A percentile compares a stretch with the other conserved stretches of the same genome.
Evolutionary conservation across 2,329 filamentous ascomycete genomes (phyloP).

Genomic region (Stachybotrys elegans): DNA sequence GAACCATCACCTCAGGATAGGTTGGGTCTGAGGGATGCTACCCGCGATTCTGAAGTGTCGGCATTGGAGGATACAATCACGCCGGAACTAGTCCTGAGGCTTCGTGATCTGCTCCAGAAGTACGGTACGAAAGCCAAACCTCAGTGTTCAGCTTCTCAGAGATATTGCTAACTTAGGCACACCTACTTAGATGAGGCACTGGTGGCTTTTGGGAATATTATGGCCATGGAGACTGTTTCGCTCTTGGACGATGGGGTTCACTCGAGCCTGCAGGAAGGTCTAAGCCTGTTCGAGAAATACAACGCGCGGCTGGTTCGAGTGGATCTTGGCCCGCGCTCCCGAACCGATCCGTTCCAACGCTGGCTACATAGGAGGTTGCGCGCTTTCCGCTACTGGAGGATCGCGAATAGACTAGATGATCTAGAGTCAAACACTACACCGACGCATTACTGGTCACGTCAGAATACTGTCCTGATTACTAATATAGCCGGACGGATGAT

Average conservation of each 20-base stretch:
- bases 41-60: conserved; percentile 12
- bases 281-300: conserved; percentile 23
- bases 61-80: neutral
- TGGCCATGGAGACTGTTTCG: conserved; percentile 19
- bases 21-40: conserved; percentile 20
- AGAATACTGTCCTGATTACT: neutral
- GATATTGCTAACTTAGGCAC: neutral
- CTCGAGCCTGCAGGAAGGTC: conserved; percentile 14
- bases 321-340: conserved; percentile 18
- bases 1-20: conserved; percentile 15
- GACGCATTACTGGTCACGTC: neutral
- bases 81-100: neutral
- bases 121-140: conserved; percentile 10
- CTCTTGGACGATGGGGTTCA: conserved; percentile 13
- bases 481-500: neutral
- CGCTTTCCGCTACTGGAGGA: conserved; percentile 7
- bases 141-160: neutral
- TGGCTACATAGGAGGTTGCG: conserved; percentile 11
- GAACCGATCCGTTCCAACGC: conserved; percentile 12
- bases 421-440: conserved; percentile 3
- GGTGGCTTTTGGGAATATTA: conserved; percentile 15
- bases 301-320: conserved; percentile 27
- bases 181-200: conserved; percentile 15
- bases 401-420: conserved; percentile 4
- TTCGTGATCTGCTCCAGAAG: conserved; percentile 12